phyloP scores from a whole-genome alignment of 805 yeast species.

The Starmerella roubikii region DNA sequence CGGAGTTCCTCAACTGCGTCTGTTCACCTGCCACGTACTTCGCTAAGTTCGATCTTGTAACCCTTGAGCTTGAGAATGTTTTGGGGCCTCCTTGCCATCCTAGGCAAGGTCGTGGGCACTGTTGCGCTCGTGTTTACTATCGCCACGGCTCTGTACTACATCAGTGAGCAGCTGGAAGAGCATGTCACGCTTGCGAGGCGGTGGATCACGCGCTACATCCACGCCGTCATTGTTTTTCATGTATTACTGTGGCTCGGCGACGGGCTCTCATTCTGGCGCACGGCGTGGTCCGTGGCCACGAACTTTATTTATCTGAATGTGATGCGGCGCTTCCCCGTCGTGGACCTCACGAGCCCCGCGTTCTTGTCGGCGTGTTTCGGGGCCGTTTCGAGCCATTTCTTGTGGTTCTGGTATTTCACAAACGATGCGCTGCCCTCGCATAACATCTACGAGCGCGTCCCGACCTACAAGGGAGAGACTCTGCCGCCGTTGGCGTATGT shows the following conservation, averaged over 20 bases:
- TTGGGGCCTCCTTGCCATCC: constrained; percentile 42
- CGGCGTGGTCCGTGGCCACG: constrained; percentile 53
- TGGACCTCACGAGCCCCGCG: constrained; percentile 54
- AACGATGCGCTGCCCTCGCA: constrained; percentile 52
- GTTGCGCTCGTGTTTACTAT: constrained; percentile 44
- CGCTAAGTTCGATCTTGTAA: neutral
- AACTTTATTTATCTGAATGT: constrained; percentile 66
- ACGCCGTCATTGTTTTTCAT: constrained; percentile 41
- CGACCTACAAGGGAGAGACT: constrained; percentile 46
- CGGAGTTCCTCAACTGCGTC: too few relatives aligned
- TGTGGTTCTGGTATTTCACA: constrained; percentile 82
- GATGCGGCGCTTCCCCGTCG: constrained; percentile 69
- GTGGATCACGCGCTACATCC: constrained; percentile 49
- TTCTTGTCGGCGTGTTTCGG: constrained; percentile 59
- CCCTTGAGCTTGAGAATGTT: constrained; percentile 32
- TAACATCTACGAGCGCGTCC: constrained; percentile 30
- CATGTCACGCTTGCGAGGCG: constrained; percentile 75
- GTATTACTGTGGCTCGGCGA: constrained; percentile 56
- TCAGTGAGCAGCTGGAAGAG: constrained; percentile 87
- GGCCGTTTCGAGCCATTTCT: constrained; percentile 66
- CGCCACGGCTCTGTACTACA: constrained; percentile 83
- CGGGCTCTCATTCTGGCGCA: constrained; percentile 59
- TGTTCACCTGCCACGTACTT: too few relatives aligned
- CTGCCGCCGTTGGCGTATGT: constrained; percentile 78
- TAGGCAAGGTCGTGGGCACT: constrained; percentile 51